phyloP scores from a whole-genome alignment of 1,284 basidiomycete species.

The Pseudozyma tsukubaensis region DNA sequence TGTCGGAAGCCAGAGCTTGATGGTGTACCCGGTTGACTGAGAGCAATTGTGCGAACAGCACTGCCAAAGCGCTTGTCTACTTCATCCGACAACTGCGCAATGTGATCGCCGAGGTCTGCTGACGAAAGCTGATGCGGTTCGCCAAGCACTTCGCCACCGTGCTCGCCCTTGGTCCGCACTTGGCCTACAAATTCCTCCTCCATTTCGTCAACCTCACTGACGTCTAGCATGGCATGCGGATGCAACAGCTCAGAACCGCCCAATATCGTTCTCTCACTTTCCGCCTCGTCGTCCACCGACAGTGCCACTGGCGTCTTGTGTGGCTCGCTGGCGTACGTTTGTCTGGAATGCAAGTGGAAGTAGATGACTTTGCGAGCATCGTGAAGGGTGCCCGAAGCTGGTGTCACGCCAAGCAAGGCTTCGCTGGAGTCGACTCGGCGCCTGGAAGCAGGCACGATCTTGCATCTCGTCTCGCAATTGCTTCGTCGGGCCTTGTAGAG shows the following conservation, averaged over 20 bases:
- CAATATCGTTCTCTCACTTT: background rate
- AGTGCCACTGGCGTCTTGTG: slow-evolving; percentile 42
- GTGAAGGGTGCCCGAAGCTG: slow-evolving; percentile 6
- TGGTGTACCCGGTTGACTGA: slow-evolving; percentile 34
- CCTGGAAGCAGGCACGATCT: slow-evolving; percentile 34
- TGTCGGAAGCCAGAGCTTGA: slow-evolving; percentile 45
- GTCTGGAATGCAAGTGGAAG: slow-evolving; percentile 54
- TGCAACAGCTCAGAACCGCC: slow-evolving; percentile 37
- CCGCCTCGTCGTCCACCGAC: slow-evolving; percentile 2
- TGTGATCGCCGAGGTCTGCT: slow-evolving; percentile 32
- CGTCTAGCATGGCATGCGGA: slow-evolving; percentile 52
- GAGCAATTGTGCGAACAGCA: slow-evolving; percentile 10
- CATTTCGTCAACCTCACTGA: slow-evolving; percentile 50
- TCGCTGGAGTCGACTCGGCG: slow-evolving; percentile 13
- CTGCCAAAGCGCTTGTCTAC: slow-evolving; percentile 38
- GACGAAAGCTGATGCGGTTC: slow-evolving; percentile 33
- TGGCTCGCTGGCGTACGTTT: slow-evolving; percentile 40
- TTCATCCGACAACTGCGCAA: slow-evolving; percentile 39
- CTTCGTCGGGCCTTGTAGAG: slow-evolving; percentile 52
- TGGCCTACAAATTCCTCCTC: slow-evolving; percentile 39
- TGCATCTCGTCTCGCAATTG: slow-evolving; percentile 53
- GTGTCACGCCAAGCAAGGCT: slow-evolving; percentile 5
- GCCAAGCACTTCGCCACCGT: slow-evolving; percentile 21
- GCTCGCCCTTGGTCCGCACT: slow-evolving; percentile 38
- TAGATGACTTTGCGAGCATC: slow-evolving; percentile 54